phyloP scores from a whole-genome alignment of 108 stramenopile genomes.

The Epithemia pelagica region DNA sequence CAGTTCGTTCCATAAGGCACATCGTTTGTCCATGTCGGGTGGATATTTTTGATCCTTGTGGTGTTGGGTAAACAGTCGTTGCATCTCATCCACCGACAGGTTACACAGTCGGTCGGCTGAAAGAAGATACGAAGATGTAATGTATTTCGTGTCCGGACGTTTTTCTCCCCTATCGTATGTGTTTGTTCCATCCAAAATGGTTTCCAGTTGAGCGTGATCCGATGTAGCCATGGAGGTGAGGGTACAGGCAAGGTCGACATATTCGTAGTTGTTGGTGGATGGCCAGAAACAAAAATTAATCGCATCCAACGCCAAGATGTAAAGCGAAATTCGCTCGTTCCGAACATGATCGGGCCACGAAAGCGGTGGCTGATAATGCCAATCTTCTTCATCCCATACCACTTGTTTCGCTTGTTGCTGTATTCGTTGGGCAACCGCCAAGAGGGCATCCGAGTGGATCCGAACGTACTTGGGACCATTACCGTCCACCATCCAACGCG shows the following conservation, averaged over 20 bases:
- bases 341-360: slow-evolving; percentile 24
- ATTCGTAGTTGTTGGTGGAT: slow-evolving; percentile 60
- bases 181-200: no score
- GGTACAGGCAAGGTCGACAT: slow-evolving; percentile 78
- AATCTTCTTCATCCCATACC: slow-evolving; percentile 83
- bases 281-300: slow-evolving; percentile 97
- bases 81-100: slow-evolving; percentile 42
- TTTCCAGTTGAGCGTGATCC: slow-evolving; percentile 36
- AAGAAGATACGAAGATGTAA: slow-evolving; percentile 33
- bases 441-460: neutral
- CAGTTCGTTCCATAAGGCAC: slow-evolving; percentile 66
- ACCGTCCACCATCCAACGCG: neutral
- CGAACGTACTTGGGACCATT: neutral
- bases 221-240: slow-evolving; percentile 62
- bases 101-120: slow-evolving; percentile 44
- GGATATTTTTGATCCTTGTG: slow-evolving; percentile 26
- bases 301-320: slow-evolving; percentile 85
- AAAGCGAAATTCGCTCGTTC: slow-evolving; percentile 69
- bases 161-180: no score
- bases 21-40: slow-evolving; percentile 51
- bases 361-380: slow-evolving; percentile 66
- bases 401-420: neutral
- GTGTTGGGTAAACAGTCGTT: slow-evolving; percentile 29
- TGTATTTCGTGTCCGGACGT: slow-evolving; percentile 1
- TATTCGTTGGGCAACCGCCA: neutral